phyloP scores from a whole-genome alignment of 2,329 filamentous ascomycete genomes.

The Aciculosporium take region DNA sequence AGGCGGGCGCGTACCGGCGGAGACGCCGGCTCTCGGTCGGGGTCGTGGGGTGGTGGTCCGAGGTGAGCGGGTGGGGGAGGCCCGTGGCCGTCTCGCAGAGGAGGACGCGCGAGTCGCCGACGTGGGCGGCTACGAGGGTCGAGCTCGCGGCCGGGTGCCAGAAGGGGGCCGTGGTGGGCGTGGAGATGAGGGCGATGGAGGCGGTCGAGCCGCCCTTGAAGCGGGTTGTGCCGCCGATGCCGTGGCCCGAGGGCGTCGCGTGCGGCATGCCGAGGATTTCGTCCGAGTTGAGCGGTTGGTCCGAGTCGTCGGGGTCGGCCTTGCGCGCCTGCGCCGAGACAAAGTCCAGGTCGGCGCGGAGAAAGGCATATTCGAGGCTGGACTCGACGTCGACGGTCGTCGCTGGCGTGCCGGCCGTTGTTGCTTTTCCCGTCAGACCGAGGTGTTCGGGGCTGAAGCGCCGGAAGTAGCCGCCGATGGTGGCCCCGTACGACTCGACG shows the following conservation, averaged over 20 bases:
- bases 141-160: slow-evolving; percentile 85
- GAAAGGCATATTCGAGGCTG: slow-evolving; percentile 79
- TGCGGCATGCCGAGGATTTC: slow-evolving; percentile 59
- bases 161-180: slow-evolving; percentile 79
- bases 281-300: slow-evolving; percentile 69
- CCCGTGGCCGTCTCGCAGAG: slow-evolving; percentile 80
- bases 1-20: slow-evolving; percentile 64
- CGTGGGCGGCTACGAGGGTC: slow-evolving; percentile 75
- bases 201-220: slow-evolving; percentile 93
- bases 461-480: slow-evolving; percentile 87
- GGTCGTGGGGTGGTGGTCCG: slow-evolving; percentile 82
- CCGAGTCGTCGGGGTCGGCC: slow-evolving; percentile 58
- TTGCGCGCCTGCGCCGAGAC: slow-evolving; percentile 78
- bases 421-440: slow-evolving; percentile 21
- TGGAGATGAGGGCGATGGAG: slow-evolving; percentile 79
- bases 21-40: slow-evolving; percentile 73
- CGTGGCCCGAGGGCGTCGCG: slow-evolving; percentile 38
- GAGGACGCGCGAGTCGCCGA: slow-evolving; percentile 83
- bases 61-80: slow-evolving; percentile 65
- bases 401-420: slow-evolving; percentile 15
- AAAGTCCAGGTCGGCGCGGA: slow-evolving; percentile 90
- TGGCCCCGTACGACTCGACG: slow-evolving; percentile 62
- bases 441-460: slow-evolving; percentile 79
- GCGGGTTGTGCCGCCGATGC: slow-evolving; percentile 59
- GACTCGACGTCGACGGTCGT: slow-evolving; percentile 56